Percentiles rank a stretch among this genome's conserved stretches.
Evolutionary conservation across 2,329 filamentous ascomycete genomes (phyloP).

Genomic region (Claviceps digitariae): DNA sequence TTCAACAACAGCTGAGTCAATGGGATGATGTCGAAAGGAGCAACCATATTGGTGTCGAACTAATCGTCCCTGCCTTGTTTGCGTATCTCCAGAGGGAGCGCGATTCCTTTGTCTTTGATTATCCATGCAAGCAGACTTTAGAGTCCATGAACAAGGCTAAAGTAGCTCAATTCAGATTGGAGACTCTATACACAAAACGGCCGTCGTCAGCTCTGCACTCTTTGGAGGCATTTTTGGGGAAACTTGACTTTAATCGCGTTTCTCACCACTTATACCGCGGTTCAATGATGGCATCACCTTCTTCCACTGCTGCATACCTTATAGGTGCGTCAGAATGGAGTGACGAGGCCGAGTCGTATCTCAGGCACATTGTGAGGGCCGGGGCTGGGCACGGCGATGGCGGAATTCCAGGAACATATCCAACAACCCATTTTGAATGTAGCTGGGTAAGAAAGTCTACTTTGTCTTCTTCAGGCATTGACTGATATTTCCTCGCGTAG

Average conservation of each 20-base stretch:
- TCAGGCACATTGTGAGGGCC: constrained; percentile 3
- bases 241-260: constrained; percentile 9
- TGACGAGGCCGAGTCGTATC: constrained; percentile 9
- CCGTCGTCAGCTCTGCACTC: constrained; percentile 4
- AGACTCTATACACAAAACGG: not conserved
- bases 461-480: not conserved
- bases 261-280: constrained; percentile 6
- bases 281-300: constrained; percentile 10
- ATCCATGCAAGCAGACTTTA: not conserved
- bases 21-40: constrained; percentile 5
- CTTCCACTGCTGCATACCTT: constrained; percentile 11
- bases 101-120: constrained; percentile 3
- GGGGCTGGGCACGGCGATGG: constrained; percentile 1
- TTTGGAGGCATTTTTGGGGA: constrained; percentile 9
- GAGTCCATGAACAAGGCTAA: not conserved
- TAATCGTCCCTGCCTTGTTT: constrained; percentile 8
- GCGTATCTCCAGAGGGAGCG: constrained; percentile 1
- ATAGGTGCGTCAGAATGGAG: constrained; percentile 7
- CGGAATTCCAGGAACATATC: constrained; percentile 7
- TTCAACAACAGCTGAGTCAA: not conserved
- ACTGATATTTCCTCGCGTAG: not conserved
- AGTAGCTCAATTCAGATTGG: not conserved
- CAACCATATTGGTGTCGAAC: constrained; percentile 10
- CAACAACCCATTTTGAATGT: constrained; percentile 5
- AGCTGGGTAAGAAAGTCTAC: not conserved